Evolutionary conservation across 177 flowering plant genomes (phyloP), one percentile per base, ranked within the genome.

Genomic region (Vitis hybrid): DNA sequence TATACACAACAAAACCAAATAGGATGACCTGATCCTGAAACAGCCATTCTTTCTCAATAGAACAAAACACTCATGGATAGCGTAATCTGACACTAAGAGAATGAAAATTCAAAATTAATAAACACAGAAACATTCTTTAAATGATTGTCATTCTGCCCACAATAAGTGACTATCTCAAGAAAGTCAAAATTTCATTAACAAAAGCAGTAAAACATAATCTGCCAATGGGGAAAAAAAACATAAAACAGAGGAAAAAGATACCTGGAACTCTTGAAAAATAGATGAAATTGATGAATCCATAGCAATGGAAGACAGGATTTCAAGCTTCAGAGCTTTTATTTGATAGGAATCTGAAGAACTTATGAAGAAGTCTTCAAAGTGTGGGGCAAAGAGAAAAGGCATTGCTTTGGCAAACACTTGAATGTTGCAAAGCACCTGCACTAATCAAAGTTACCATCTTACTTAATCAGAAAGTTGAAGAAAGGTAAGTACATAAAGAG

Each of bases 211-310:
- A 35, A 35, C 46, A 35, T 35, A 35, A 35, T 35, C 8, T 20
- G 7, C 46, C 27, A 24, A 24, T 24, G 27, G 27, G 27, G 3
- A 24, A 24, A 15, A 6, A 5, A 13, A 15, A 65, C 11, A 59
- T 21, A 57, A 53, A 63, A 9, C 54, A 53, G 58, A 21, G 56
- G 21, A 48, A 71, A 61, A 65, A 75, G 74, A 64, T 91, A 96
- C 99, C 97, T 96, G 91, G 72, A 96, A 93, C 82, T 96, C 99
- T 73, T 80, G 87, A 60, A 93, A 83, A 78, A 96, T 88, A 17
- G 65, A 67, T 59, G 90, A 75, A 70, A 96, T 82, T 46, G 98
- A 90, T 62, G 97, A 82, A 21, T 85, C 90, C 48, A 94, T 93
- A 21, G 95, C 95, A 80, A 92, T 88, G 48, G 76, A 84, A 74